Evolutionary conservation across 192 early-diverging fungal species (phyloP).

Genomic region (Backusella liffmaniae): DNA sequence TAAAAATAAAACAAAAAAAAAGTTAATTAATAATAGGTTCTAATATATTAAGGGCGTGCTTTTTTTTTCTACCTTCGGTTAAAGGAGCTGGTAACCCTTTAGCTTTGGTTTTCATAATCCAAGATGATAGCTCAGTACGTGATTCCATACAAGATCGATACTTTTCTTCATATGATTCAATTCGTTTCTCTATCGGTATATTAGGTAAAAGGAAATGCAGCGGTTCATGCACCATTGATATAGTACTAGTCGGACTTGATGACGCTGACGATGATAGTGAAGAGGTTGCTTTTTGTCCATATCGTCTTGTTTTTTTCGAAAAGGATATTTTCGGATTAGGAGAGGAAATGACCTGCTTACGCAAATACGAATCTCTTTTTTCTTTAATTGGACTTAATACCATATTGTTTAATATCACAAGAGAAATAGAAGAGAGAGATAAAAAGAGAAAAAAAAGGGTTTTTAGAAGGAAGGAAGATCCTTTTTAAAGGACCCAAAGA

Average conservation of each 20-base stretch:
- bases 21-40: background rate
- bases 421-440: background rate
- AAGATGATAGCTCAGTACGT: conserved; percentile 7
- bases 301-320: background rate
- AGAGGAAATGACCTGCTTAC: background rate
- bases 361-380: background rate
- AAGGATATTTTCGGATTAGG: background rate
- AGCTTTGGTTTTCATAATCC: conserved; percentile 5
- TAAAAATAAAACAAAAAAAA: background rate
- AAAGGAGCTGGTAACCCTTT: conserved; percentile 6
- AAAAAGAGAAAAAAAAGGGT: background rate
- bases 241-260: conserved; percentile 1
- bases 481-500: background rate
- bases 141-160: conserved; percentile 7
- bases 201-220: conserved; percentile 2
- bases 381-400: background rate
- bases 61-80: conserved; percentile 11
- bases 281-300: background rate
- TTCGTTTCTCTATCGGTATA: background rate
- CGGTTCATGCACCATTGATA: background rate
- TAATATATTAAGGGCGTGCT: background rate
- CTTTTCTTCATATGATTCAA: background rate
- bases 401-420: background rate
- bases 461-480: conserved; percentile 4
- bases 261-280: background rate